Conservation (phyloP, 2,329 filamentous ascomycete species). For the Tolypocladium nubicola region DNA sequence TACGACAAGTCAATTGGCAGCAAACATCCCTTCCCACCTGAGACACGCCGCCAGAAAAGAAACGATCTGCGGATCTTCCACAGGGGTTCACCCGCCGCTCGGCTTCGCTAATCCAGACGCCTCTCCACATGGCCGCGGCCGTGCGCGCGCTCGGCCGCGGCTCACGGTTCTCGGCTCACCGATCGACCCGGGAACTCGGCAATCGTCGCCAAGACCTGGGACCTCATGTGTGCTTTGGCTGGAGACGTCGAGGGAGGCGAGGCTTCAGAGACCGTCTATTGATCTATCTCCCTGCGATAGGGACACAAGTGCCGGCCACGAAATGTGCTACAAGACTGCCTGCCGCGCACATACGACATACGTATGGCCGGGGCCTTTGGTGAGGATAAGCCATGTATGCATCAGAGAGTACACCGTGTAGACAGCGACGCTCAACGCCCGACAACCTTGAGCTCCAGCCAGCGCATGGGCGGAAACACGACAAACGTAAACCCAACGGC, state of each 20-base stretch:
- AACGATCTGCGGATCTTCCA: background rate
- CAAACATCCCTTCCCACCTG: background rate
- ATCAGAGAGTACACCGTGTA: too few species aligned
- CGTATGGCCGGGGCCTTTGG: too few species aligned
- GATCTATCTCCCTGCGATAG: too few species aligned
- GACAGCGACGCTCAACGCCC: conserved; percentile 8
- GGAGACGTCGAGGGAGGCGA: too few species aligned
- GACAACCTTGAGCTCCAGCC: conserved; percentile 16
- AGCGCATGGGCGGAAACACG: conserved; percentile 15
- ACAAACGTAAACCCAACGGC: conserved; percentile 55
- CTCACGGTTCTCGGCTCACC: background rate
- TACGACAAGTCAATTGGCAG: background rate
- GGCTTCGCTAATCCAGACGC: background rate
- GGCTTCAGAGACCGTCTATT: too few species aligned
- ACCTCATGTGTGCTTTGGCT: background rate
- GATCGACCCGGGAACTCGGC: background rate
- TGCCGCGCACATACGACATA: too few species aligned
- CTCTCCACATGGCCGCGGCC: background rate
- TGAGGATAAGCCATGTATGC: too few species aligned
- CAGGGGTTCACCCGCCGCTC: background rate
- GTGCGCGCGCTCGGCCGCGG: background rate
- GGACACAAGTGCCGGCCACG: too few species aligned
- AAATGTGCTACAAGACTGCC: too few species aligned
- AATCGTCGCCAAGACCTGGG: background rate
- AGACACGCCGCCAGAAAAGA: background rate